These are phyloP conservation scores for Trametes sp. DNA, from an alignment of 1,284 basidiomycete genomes.

Conservation along the genomic window DNA sequence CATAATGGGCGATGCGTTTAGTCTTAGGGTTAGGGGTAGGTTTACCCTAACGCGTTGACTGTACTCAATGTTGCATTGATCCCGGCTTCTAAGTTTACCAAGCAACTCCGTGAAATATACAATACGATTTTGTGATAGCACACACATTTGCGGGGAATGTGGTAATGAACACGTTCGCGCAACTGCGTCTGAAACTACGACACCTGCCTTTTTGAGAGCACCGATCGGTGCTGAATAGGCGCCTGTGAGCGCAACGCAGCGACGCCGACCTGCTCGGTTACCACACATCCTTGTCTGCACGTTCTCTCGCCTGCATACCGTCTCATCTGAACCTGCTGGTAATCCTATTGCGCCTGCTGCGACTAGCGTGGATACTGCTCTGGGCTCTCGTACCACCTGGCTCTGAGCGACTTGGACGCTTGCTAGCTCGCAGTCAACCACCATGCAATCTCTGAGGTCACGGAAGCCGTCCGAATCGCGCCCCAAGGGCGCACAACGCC, in stretches of 20 bases:
- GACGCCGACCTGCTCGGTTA: neutral
- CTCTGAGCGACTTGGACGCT: neutral
- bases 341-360: too few relatives aligned
- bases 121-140: too few relatives aligned
- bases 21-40: neutral
- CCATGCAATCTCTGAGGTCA: conserved; percentile 73
- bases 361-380: too few relatives aligned
- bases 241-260: neutral
- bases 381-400: neutral
- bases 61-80: too few relatives aligned
- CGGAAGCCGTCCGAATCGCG: conserved; percentile 58
- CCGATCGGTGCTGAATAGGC: neutral
- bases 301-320: neutral
- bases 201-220: conserved; percentile 1
- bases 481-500: conserved; percentile 35
- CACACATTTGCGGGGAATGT: too few relatives aligned
- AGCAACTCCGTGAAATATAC: too few relatives aligned
- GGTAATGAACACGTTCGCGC: too few relatives aligned
- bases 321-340: too few relatives aligned
- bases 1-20: neutral
- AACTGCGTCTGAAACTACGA: neutral
- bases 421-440: neutral
- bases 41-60: too few relatives aligned
- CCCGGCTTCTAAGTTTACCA: too few relatives aligned
- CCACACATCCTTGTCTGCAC: neutral